A percentile compares a stretch with the other conserved stretches of the same genome.
phyloP scores from a whole-genome alignment of 805 yeast genomes.

The Schwanniomyces pseudopolymorphus region DNA sequence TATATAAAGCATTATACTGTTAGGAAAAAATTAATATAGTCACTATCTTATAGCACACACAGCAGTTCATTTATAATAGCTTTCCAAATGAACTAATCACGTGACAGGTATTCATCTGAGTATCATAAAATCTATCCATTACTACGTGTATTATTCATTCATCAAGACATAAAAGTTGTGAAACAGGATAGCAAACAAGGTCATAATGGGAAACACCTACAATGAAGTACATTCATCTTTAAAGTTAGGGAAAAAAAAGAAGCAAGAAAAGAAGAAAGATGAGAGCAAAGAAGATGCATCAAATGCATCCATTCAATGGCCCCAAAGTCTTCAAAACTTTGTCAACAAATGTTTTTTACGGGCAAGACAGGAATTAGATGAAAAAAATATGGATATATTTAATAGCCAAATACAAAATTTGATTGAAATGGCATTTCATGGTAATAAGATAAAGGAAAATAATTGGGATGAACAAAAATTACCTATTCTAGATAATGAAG shows the following conservation, averaged over 20 bases:
- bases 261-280: not conserved
- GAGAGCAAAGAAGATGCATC: not conserved
- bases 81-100: no score
- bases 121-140: no score
- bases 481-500: slow-evolving; percentile 40
- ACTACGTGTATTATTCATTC: no score
- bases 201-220: slow-evolving; percentile 6
- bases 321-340: slow-evolving; percentile 51
- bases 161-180: not conserved
- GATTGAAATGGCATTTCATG: slow-evolving; percentile 48
- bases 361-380: slow-evolving; percentile 33
- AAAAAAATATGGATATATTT: slow-evolving; percentile 35
- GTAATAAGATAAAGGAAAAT: slow-evolving; percentile 44
- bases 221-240: slow-evolving; percentile 9
- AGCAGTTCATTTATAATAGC: no score
- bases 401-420: slow-evolving; percentile 50
- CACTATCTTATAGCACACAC: no score
- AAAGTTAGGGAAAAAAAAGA: slow-evolving; percentile 5
- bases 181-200: not conserved
- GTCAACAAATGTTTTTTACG: slow-evolving; percentile 46
- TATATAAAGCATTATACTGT: no score
- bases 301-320: slow-evolving; percentile 40
- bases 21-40: no score
- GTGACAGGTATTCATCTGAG: no score
- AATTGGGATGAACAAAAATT: slow-evolving; percentile 55